Percentiles rank a stretch among this genome's conserved stretches.
These are phyloP conservation scores for Cucumis melo DNA, from an alignment of 306 rosid genomes.

Conservation along the genomic window DNA sequence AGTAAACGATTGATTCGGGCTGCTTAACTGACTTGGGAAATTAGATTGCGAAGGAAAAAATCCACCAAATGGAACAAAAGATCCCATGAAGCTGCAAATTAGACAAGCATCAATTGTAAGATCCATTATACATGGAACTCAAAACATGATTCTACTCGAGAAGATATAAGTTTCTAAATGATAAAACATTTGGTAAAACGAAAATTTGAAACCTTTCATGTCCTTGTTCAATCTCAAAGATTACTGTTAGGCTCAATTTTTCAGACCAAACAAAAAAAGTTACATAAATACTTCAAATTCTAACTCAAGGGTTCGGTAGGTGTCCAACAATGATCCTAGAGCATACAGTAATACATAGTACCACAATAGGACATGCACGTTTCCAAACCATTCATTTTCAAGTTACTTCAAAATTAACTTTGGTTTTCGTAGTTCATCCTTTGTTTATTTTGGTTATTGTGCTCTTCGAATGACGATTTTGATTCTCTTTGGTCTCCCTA, in stretches of 20 bases:
- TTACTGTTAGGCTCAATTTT: neutral
- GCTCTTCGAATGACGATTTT: neutral
- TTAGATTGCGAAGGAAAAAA: slow-evolving; percentile 60
- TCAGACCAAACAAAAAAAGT: neutral
- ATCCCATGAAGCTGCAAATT: slow-evolving; percentile 76
- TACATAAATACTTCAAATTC: neutral
- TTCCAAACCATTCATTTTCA: neutral
- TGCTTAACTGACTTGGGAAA: slow-evolving; percentile 26
- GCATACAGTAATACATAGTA: neutral
- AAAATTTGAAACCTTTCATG: no score
- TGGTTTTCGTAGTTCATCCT: neutral
- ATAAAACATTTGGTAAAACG: neutral
- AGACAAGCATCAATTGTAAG: slow-evolving; percentile 41
- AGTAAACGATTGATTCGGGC: slow-evolving; percentile 21
- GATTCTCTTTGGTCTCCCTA: no score
- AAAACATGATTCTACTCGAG: slow-evolving; percentile 8
- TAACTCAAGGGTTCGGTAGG: neutral
- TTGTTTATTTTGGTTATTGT: neutral
- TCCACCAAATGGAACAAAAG: slow-evolving; percentile 92
- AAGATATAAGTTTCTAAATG: neutral
- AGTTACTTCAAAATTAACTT: no score
- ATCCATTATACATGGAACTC: slow-evolving; percentile 33
- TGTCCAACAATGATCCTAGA: neutral
- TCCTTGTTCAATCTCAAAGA: neutral
- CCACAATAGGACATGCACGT: neutral